Percentiles rank a stretch among this genome's conserved stretches.
Evolutionary conservation across 768 basidiomycete species (phyloP).

Genomic region (Tulasnella sp.): DNA sequence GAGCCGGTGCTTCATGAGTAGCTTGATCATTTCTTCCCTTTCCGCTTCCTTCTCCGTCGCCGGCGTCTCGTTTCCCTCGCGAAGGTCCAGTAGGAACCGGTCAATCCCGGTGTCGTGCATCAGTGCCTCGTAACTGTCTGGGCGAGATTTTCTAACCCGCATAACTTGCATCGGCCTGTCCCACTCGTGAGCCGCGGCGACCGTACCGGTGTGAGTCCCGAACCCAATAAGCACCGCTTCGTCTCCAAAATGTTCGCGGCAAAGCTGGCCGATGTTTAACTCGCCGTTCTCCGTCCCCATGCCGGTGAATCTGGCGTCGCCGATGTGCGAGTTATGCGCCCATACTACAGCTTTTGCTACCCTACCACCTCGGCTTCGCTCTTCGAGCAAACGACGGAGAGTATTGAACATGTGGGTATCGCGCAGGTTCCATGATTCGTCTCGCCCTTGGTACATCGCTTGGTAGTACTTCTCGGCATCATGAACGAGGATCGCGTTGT

Average conservation of each 20-base stretch:
- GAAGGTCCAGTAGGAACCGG: slow-evolving; percentile 28
- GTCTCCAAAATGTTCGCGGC: slow-evolving; percentile 36
- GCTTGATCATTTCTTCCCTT: slow-evolving; percentile 8
- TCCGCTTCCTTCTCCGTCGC: neutral
- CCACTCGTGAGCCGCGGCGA: slow-evolving; percentile 37
- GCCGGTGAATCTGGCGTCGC: slow-evolving; percentile 37
- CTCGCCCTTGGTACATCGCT: slow-evolving; percentile 36
- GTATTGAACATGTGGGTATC: slow-evolving; percentile 33
- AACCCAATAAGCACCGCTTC: slow-evolving; percentile 38
- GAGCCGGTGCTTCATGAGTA: slow-evolving; percentile 30
- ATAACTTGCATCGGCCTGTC: slow-evolving; percentile 36
- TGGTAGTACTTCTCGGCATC: slow-evolving; percentile 39
- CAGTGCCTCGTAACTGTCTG: slow-evolving; percentile 34
- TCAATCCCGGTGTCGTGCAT: slow-evolving; percentile 33
- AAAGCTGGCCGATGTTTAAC: slow-evolving; percentile 37
- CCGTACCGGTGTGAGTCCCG: slow-evolving; percentile 36
- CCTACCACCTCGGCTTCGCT: slow-evolving; percentile 30
- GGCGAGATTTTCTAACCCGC: slow-evolving; percentile 34
- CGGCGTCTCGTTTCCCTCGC: neutral
- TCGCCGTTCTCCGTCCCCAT: slow-evolving; percentile 37
- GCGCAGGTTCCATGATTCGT: slow-evolving; percentile 37
- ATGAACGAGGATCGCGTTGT: slow-evolving; percentile 37
- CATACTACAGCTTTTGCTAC: slow-evolving; percentile 35
- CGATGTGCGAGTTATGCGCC: slow-evolving; percentile 40
- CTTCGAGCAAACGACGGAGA: slow-evolving; percentile 32